Percentiles rank a stretch among this genome's conserved stretches.
These are phyloP conservation scores for Coemansia sp. DNA, from an alignment of 192 early-diverging fungal species.

Conservation along the genomic window DNA sequence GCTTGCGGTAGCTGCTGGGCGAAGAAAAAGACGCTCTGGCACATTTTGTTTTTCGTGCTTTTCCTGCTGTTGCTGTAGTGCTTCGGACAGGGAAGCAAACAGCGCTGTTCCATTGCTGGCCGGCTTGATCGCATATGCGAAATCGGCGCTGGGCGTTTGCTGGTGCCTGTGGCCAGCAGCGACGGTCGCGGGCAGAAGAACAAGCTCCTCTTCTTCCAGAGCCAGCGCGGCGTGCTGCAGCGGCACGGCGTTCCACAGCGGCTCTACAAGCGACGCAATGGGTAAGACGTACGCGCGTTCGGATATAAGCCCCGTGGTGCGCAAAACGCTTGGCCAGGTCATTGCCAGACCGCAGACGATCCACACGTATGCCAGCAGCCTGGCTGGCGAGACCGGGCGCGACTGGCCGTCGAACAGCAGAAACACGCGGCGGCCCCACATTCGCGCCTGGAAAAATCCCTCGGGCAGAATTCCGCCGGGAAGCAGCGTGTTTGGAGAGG, in stretches of 20 bases:
- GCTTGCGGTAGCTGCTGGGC: not conserved
- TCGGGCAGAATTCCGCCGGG: slow-evolving; percentile 34
- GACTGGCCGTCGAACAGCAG: slow-evolving; percentile 15
- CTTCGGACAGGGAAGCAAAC: not conserved
- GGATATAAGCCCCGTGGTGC: slow-evolving; percentile 48
- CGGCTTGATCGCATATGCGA: not conserved
- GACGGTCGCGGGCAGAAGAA: slow-evolving; percentile 11
- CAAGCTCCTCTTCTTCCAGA: slow-evolving; percentile 5
- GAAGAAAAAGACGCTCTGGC: not conserved
- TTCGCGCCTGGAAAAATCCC: slow-evolving; percentile 27
- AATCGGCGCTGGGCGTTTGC: not conserved
- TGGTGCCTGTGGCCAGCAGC: not conserved
- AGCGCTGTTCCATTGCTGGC: not conserved
- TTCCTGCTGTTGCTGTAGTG: not conserved
- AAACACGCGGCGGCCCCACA: slow-evolving; percentile 41
- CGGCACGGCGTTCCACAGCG: slow-evolving; percentile 27
- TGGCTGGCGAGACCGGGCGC: slow-evolving; percentile 18
- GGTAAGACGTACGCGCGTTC: slow-evolving; percentile 51
- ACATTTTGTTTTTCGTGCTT: not conserved
- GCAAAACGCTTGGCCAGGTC: slow-evolving; percentile 52
- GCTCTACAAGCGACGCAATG: slow-evolving; percentile 41
- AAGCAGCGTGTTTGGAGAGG: slow-evolving; percentile 13
- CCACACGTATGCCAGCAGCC: slow-evolving; percentile 42
- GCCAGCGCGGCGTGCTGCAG: not conserved
- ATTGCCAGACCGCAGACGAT: slow-evolving; percentile 42